These are phyloP conservation scores for Globisporangium barbulae DNA, from an alignment of 352 stramenopile species.

Conservation along the genomic window DNA sequence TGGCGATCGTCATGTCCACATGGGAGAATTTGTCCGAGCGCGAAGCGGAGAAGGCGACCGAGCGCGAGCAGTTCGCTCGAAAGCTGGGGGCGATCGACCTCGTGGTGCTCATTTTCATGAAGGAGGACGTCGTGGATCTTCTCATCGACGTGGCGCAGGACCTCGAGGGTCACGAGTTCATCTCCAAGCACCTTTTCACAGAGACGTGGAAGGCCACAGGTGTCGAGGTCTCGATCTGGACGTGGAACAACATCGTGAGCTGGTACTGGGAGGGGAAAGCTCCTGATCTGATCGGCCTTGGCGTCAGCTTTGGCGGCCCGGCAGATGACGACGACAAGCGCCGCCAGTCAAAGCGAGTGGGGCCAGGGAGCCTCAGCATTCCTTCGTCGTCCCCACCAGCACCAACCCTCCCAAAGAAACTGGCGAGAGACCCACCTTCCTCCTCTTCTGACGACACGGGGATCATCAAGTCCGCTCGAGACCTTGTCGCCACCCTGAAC, in stretches of 20 bases:
- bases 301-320: slow-evolving; percentile 9
- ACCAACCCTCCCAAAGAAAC: slow-evolving; percentile 11
- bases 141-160: slow-evolving; percentile 52
- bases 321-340: slow-evolving; percentile 13
- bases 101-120: slow-evolving; percentile 48
- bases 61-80: slow-evolving; percentile 43
- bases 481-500: slow-evolving; percentile 22
- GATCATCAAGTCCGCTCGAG: slow-evolving; percentile 38
- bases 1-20: slow-evolving; percentile 75
- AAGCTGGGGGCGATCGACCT: slow-evolving; percentile 37
- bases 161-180: slow-evolving; percentile 31
- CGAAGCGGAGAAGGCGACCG: slow-evolving; percentile 42
- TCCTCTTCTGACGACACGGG: slow-evolving; percentile 30
- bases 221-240: slow-evolving; percentile 36
- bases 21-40: slow-evolving; percentile 58
- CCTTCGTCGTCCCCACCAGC: neutral
- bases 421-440: neutral
- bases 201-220: slow-evolving; percentile 37
- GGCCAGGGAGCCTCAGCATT: neutral
- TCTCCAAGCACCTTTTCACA: slow-evolving; percentile 36
- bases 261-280: slow-evolving; percentile 61
- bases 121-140: slow-evolving; percentile 58
- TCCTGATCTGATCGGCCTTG: neutral
- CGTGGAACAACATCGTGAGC: slow-evolving; percentile 33
- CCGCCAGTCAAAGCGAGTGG: neutral